Evolutionary conservation across 2,329 filamentous ascomycete species (phyloP).

Genomic region (Curvularia eragrostidis): DNA sequence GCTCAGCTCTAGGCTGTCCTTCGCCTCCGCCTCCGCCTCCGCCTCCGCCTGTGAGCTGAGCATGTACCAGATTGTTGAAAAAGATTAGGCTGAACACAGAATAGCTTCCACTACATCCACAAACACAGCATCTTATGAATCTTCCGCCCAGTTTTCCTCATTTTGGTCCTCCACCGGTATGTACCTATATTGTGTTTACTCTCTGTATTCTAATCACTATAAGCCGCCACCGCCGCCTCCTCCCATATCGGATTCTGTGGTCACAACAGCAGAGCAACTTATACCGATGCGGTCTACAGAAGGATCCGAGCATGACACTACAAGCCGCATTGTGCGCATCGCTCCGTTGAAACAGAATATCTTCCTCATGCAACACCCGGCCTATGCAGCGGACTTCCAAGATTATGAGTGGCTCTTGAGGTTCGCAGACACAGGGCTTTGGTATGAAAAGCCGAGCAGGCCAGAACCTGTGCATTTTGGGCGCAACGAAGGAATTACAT

Average conservation of each 20-base stretch:
- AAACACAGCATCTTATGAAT: background rate
- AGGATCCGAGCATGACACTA: conserved; percentile 20
- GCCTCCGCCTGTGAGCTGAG: background rate
- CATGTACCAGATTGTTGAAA: background rate
- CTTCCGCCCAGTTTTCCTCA: background rate
- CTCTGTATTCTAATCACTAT: background rate
- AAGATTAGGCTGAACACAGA: background rate
- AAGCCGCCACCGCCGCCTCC: conserved; percentile 21
- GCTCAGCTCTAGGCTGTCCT: background rate
- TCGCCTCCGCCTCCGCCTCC: background rate
- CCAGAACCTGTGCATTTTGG: conserved; percentile 21
- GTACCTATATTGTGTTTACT: background rate
- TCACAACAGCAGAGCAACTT: conserved; percentile 24
- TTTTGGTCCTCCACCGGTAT: conserved; percentile 4
- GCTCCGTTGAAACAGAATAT: conserved; percentile 36
- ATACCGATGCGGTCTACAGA: conserved; percentile 33
- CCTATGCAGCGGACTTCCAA: conserved; percentile 34
- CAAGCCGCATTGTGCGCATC: conserved; percentile 28
- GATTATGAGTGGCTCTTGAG: conserved; percentile 41
- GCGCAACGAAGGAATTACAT: conserved; percentile 1
- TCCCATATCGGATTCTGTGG: conserved; percentile 11
- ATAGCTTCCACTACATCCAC: background rate
- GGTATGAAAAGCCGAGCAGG: conserved; percentile 40
- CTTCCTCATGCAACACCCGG: conserved; percentile 31
- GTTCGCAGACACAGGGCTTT: conserved; percentile 32